Percentiles rank a stretch among this genome's conserved stretches.
These are phyloP conservation scores for Vigna trinervia DNA, from an alignment of 306 rosid species.

Conservation along the genomic window DNA sequence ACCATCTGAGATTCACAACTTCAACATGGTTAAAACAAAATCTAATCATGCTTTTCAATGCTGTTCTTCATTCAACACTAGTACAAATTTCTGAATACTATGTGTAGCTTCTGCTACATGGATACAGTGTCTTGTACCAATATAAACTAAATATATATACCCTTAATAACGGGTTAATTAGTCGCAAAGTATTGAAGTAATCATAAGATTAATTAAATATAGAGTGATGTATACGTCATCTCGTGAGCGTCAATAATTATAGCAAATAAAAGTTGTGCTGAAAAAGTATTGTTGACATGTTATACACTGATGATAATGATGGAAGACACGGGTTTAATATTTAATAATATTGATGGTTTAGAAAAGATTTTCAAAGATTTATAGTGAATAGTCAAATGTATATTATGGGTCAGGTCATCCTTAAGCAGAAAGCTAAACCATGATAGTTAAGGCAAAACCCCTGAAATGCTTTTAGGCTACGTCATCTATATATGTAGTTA, in stretches of 20 bases:
- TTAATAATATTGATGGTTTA: conserved; percentile 24
- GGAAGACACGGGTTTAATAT: conserved; percentile 4
- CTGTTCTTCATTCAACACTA: background rate
- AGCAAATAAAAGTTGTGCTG: background rate
- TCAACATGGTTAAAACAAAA: background rate
- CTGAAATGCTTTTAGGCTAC: conserved; percentile 36
- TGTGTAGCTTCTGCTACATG: no score
- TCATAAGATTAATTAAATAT: background rate
- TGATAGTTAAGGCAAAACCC: conserved; percentile 22
- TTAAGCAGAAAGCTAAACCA: conserved; percentile 34
- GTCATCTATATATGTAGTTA: conserved; percentile 7
- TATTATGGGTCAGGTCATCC: conserved; percentile 32
- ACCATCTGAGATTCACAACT: conserved; percentile 68
- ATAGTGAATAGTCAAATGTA: conserved; percentile 11
- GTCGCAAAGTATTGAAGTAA: no score
- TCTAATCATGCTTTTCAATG: no score
- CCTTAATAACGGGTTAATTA: no score
- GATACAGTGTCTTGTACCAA: no score
- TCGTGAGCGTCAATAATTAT: background rate
- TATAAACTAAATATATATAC: no score
- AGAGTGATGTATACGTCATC: background rate
- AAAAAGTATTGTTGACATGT: background rate
- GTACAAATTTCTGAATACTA: no score
- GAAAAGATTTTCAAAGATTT: conserved; percentile 18
- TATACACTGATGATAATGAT: background rate